Percentiles rank a stretch among this genome's conserved stretches.
These are phyloP conservation scores for Phytophthora agathidicida DNA, from an alignment of 352 stramenopile species.

Conservation along the genomic window DNA sequence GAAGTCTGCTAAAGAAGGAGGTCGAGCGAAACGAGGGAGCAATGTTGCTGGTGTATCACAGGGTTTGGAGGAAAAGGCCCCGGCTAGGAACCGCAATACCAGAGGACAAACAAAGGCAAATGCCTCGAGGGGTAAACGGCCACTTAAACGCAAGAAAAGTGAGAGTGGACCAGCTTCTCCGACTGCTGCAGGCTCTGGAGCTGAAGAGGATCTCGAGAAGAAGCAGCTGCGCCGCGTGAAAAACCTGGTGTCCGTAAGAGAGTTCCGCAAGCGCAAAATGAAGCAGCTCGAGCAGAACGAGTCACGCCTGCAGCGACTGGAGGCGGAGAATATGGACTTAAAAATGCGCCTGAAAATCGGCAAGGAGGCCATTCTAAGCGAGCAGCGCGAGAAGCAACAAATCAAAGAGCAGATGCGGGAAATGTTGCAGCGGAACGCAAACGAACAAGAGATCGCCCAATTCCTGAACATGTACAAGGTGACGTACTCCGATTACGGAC, in stretches of 20 bases:
- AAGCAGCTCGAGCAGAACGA: constrained; percentile 81
- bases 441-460: constrained; percentile 73
- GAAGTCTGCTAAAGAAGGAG: neutral
- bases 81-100: neutral
- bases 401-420: constrained; percentile 85
- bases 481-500: constrained; percentile 83
- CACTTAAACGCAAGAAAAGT: constrained; percentile 39
- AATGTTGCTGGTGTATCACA: neutral
- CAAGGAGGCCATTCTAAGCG: constrained; percentile 74
- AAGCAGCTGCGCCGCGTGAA: constrained; percentile 74
- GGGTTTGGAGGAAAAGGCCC: constrained; percentile 5
- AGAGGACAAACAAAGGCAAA: constrained; percentile 18
- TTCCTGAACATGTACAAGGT: constrained; percentile 88
- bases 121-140: constrained; percentile 15
- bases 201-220: constrained; percentile 50
- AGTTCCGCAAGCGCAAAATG: constrained; percentile 81
- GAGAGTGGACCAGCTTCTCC: constrained; percentile 21
- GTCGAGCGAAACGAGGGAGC: constrained; percentile 2
- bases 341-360: constrained; percentile 86
- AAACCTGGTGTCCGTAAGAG: constrained; percentile 75
- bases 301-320: constrained; percentile 56
- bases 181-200: constrained; percentile 7
- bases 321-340: constrained; percentile 80
- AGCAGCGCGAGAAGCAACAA: constrained; percentile 77
- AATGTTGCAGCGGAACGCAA: constrained; percentile 72